These are phyloP conservation scores for Blakeslea trispora DNA, from an alignment of 371 early-diverging fungal genomes.

Conservation along the genomic window DNA sequence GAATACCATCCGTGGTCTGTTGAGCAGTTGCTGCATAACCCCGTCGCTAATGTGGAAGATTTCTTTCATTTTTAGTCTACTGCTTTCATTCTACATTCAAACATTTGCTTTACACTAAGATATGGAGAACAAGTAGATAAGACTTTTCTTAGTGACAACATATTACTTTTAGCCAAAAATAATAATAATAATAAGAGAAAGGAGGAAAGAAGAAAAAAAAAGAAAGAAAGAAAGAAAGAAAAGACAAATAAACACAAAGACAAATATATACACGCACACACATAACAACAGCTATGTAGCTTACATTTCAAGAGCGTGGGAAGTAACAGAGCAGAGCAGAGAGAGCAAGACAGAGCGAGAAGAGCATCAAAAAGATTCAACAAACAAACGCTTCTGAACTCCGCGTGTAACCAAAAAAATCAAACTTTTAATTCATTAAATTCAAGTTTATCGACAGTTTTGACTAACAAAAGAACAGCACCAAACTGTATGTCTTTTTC, in stretches of 20 bases:
- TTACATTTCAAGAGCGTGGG: constrained; percentile 13
- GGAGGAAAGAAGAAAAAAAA: neutral
- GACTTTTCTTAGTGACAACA: constrained; percentile 18
- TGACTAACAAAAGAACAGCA: constrained; percentile 21
- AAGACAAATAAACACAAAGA: constrained; percentile 3
- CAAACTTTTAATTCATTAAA: constrained; percentile 30
- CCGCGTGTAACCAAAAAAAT: neutral
- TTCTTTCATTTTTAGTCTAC: too few species aligned
- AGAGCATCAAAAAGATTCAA: too few species aligned
- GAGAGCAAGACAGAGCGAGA: neutral
- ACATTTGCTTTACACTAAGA: neutral
- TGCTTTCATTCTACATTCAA: neutral
- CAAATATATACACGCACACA: constrained; percentile 2
- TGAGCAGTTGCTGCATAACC: constrained; percentile 43
- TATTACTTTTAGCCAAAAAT: too few species aligned
- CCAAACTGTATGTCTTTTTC: constrained; percentile 33
- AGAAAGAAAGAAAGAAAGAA: constrained; percentile 7
- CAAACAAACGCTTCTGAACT: too few species aligned
- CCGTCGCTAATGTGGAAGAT: constrained; percentile 26
- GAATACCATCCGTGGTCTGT: constrained; percentile 81
- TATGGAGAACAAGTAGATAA: constrained; percentile 1
- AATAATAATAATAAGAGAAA: constrained; percentile 1
- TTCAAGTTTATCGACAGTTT: constrained; percentile 24
- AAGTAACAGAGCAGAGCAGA: constrained; percentile 3
- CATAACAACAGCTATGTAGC: constrained; percentile 1